Percentiles rank a stretch among this genome's conserved stretches.
These are phyloP conservation scores for Punica granatum DNA, from an alignment of 345 rosid genomes.

Conservation along the genomic window DNA sequence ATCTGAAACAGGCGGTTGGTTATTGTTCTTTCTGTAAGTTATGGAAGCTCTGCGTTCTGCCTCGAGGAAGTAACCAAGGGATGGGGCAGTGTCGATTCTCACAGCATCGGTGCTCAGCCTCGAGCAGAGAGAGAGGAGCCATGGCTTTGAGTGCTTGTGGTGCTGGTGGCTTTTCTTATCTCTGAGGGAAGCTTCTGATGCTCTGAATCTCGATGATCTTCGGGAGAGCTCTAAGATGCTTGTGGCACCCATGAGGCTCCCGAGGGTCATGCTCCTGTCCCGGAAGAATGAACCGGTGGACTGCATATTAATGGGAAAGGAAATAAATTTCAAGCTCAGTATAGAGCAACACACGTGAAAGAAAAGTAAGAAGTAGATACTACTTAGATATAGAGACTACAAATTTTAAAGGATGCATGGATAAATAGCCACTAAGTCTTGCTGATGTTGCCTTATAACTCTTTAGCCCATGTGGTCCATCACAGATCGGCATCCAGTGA, in stretches of 20 bases:
- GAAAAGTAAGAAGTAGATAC: too few species aligned
- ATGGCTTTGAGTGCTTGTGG: slow-evolving; percentile 25
- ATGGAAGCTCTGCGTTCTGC: slow-evolving; percentile 52
- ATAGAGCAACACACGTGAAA: neutral
- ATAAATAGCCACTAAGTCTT: too few species aligned
- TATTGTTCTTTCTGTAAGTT: slow-evolving; percentile 20
- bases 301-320: slow-evolving; percentile 26
- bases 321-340: neutral
- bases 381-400: too few species aligned
- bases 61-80: slow-evolving; percentile 69
- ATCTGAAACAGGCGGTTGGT: slow-evolving; percentile 10
- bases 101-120: slow-evolving; percentile 62
- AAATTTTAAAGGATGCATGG: too few species aligned
- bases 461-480: too few species aligned
- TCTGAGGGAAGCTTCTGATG: slow-evolving; percentile 22
- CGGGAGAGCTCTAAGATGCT: slow-evolving; percentile 52
- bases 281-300: slow-evolving; percentile 73
- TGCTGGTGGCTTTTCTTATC: slow-evolving; percentile 28
- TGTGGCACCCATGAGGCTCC: slow-evolving; percentile 70
- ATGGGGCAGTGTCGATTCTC: slow-evolving; percentile 30
- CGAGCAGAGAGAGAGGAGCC: slow-evolving; percentile 75
- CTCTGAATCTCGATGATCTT: slow-evolving; percentile 48
- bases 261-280: slow-evolving; percentile 65
- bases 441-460: too few species aligned
- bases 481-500: too few species aligned